Percentiles rank a stretch among this genome's conserved stretches.
phyloP scores from a whole-genome alignment of 768 basidiomycete species.

The Leccinum subgranulosum region DNA sequence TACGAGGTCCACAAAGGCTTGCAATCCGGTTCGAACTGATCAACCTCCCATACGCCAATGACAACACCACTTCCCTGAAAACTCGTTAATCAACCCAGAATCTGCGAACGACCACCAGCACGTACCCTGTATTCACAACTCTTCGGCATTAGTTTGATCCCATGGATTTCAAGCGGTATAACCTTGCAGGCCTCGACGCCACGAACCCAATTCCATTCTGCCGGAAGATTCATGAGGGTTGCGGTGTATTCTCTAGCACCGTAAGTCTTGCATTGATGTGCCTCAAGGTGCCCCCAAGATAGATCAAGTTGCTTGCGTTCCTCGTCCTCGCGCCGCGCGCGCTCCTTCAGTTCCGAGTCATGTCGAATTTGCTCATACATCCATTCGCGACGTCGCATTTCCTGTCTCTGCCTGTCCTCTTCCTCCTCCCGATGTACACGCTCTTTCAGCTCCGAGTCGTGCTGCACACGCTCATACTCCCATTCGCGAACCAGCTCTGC shows the following conservation, averaged over 20 bases:
- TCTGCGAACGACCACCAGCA: neutral
- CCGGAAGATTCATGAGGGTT: neutral
- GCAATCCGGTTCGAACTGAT: neutral
- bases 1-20: neutral
- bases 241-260: neutral
- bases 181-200: neutral
- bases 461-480: constrained; percentile 12
- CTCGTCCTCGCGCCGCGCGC: neutral
- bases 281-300: neutral
- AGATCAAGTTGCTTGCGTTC: neutral
- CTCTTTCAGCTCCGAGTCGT: neutral
- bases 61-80: neutral
- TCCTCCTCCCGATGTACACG: neutral
- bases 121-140: neutral
- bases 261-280: neutral
- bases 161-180: neutral
- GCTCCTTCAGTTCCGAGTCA: neutral
- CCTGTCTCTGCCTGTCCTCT: neutral
- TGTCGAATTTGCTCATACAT: neutral
- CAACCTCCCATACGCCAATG: neutral
- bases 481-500: constrained; percentile 9
- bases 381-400: neutral
- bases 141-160: neutral
- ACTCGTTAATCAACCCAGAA: neutral
- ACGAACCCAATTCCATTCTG: neutral